Evolutionary conservation across 768 basidiomycete genomes (phyloP).

Genomic region (Arthromyces matolae): DNA sequence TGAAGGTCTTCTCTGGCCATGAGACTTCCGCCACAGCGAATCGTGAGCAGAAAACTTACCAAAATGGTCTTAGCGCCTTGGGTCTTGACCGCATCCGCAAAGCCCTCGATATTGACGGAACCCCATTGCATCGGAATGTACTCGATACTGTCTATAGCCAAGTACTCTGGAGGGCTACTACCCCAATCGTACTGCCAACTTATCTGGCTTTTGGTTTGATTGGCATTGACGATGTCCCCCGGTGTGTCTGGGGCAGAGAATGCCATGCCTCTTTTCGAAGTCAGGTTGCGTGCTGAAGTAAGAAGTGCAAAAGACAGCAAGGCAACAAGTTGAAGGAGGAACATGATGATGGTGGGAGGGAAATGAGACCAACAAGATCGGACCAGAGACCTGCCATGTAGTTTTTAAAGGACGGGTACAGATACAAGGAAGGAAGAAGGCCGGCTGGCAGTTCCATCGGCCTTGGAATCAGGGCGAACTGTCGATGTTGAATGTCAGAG

Average conservation of each 20-base stretch:
- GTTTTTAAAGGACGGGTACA: constrained; percentile 11
- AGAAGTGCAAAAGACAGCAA: constrained; percentile 28
- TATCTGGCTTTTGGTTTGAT: constrained; percentile 39
- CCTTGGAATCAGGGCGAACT: constrained; percentile 34
- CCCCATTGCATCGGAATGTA: constrained; percentile 58
- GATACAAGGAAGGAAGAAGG: constrained; percentile 19
- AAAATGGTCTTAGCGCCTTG: constrained; percentile 49
- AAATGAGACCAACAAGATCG: constrained; percentile 5
- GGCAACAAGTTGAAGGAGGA: constrained; percentile 19
- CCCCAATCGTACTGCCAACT: constrained; percentile 58
- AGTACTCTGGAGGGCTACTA: constrained; percentile 36
- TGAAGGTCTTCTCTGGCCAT: constrained; percentile 35
- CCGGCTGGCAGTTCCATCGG: constrained; percentile 30
- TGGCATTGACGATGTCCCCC: constrained; percentile 41
- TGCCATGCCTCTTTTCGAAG: constrained; percentile 44
- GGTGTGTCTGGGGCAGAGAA: constrained; percentile 37
- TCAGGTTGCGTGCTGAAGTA: constrained; percentile 28
- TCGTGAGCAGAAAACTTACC: constrained; percentile 26
- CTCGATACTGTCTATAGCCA: constrained; percentile 39
- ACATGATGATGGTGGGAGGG: constrained; percentile 28
- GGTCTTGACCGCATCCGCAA: constrained; percentile 34
- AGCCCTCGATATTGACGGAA: constrained; percentile 33
- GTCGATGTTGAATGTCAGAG: constrained; percentile 24
- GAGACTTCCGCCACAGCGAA: constrained; percentile 32
- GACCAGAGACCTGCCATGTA: constrained; percentile 3